Base-by-base conservation (phyloP, 495 filamentous ascomycete genomes). In the Neurospora pannonica region DNA sequence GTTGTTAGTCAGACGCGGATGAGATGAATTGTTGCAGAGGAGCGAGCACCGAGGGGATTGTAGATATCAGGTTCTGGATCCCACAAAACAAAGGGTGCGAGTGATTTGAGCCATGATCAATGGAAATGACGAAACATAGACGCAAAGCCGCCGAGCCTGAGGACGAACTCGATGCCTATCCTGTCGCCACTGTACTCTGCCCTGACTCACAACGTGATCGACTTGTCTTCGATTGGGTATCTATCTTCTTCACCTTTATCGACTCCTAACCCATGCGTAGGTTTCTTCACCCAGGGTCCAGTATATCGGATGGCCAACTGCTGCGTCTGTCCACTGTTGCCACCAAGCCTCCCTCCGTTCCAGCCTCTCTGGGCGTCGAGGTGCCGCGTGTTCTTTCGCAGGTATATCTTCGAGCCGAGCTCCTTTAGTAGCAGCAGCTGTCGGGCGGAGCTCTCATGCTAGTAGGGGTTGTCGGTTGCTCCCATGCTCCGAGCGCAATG, bases 61-160 rank as follows among this genome's bases (percentile, higher is more conserved):
- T 3, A 3, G 0, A 28, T 54, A 60, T 0, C 1, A 60, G 11
- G 11, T 60, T 28, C 21, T 60, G 48, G 11, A 15, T 48, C 1
- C 0, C n/a, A 0, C 0, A 10, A 28, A 7, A 5, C 2, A 28
- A 24, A 4, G 4, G 4, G 2, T 28, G 10, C 4, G 46, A 1
- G 10, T 28, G 11, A 1, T 28, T 28, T 24, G 5, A 13, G 46
- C n/a, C n/a, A 48, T 48, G 46, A 5, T 13, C 9, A 46, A 21
- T n/a, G 7, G 4, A n/a, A 10, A 46, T 21, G n/a, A 48, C n/a
- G 6, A 46, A 46, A n/a, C 7, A 46, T 9, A 3, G 1, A 21
- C 3, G 43, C 43, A 3, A 21, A 3, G n/a, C n/a, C 1, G 19
- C 2, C n/a, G 3, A 21, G 6, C 19, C 2, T 46, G 42, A 46